Evolutionary conservation across 306 rosid species (phyloP).

Genomic region (Mimosa bimucronata): DNA sequence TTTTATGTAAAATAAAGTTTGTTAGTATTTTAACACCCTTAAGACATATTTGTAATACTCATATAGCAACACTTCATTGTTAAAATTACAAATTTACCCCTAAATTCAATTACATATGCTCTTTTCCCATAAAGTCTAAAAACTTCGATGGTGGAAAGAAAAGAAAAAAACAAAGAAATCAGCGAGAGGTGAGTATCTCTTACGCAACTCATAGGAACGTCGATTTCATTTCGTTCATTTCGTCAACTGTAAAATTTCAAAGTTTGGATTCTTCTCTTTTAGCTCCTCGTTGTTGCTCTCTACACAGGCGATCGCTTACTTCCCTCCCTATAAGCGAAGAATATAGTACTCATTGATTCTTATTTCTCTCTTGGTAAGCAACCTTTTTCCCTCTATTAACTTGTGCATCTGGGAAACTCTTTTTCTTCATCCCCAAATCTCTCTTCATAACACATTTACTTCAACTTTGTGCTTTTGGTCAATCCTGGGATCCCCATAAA

Average conservation of each 20-base stretch:
- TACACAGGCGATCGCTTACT: constrained; percentile 27
- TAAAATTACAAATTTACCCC: no score
- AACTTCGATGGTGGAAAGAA: no score
- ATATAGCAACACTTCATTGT: no score
- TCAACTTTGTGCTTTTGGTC: constrained; percentile 8
- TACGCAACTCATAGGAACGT: background rate
- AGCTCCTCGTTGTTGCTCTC: background rate
- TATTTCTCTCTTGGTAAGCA: background rate
- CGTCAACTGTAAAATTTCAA: background rate
- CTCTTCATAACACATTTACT: background rate
- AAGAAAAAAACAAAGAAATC: no score
- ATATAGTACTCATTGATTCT: constrained; percentile 25
- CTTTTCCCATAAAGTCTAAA: no score
- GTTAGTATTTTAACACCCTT: no score
- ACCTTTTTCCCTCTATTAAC: constrained; percentile 5
- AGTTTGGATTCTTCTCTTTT: constrained; percentile 8
- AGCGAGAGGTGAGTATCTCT: background rate
- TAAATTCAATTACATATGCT: no score
- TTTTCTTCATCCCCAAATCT: constrained; percentile 29
- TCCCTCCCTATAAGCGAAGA: constrained; percentile 45
- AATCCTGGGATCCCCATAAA: constrained; percentile 13
- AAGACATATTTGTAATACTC: no score
- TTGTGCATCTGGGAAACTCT: constrained; percentile 1
- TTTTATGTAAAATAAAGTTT: no score
- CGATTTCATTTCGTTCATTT: background rate